Evolutionary conservation across 805 yeast species (phyloP), one percentile per base, ranked within the genome.

Genomic region (Pichia manshurica): DNA sequence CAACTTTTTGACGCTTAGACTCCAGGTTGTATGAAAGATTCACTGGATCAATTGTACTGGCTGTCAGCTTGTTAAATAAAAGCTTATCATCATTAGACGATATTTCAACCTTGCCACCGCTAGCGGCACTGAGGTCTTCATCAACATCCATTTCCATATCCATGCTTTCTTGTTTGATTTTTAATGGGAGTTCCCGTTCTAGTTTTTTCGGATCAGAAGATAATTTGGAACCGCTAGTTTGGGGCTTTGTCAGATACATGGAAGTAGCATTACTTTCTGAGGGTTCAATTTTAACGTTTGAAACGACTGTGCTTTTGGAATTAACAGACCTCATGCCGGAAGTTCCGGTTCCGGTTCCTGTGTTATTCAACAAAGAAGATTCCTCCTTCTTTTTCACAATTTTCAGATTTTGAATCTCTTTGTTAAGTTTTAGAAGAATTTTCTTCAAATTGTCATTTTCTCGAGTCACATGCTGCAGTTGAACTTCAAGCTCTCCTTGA

Each of bases 381-480:
- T 46, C 50, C 25, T 43, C 46, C 20, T 59, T 62, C 29, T 45
- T 47, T 42, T 58, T 62, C 21, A 53, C 51, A 42, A 63, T 34
- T 44, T 59, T 57, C 46, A 67, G 51, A 35, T 56, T 56, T 32
- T 59, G 66, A 35, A 72, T 71, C 53, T 72, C 77, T 43, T 58
- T 56, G 50, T 70, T 69, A 23, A 72, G 53, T 50, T 71, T 69
- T 3, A 59, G 60, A 7, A 72, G 59, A 3, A 72, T 69, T 41
- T 66, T 69, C 51, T 71, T 70, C 49, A 72, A 57, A 50, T 71
- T 72, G 44, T 66, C 70, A 53, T 72, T 72, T 56, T 72, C 77
- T 45, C 67, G 66, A 2, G 71, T 63, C 6, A 72, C 74, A 38
- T 59, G 61, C 44, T 69, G 72, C n/a, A 72, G 51, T 53, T 72